phyloP scores from a whole-genome alignment of 257 asterid species.

The Rhazya stricta region DNA sequence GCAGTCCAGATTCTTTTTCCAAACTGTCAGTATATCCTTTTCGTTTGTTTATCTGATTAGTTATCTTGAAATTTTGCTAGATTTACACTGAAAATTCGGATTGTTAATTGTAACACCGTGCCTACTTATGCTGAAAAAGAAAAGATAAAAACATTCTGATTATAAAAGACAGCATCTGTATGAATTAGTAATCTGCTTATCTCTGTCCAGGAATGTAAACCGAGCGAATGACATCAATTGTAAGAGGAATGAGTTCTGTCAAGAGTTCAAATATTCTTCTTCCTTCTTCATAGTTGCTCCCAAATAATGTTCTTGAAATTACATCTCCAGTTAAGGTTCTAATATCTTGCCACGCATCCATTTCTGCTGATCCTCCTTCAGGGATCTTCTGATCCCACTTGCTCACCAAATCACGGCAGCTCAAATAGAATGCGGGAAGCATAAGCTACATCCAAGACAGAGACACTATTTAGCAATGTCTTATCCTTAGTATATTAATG shows the following conservation, averaged over 20 bases:
- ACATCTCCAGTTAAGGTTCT: slow-evolving; percentile 44
- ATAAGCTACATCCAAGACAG: slow-evolving; percentile 26
- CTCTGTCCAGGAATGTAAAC: slow-evolving; percentile 60
- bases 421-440: slow-evolving; percentile 43
- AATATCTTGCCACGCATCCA: slow-evolving; percentile 46
- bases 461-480: not conserved
- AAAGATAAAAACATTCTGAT: not conserved
- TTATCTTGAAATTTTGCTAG: no score
- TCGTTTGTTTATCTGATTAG: no score
- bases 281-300: slow-evolving; percentile 38
- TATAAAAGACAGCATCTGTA: not conserved
- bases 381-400: slow-evolving; percentile 37
- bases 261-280: slow-evolving; percentile 37
- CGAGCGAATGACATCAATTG: slow-evolving; percentile 42
- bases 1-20: no score
- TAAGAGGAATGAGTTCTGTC: slow-evolving; percentile 51
- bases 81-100: not conserved
- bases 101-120: not conserved
- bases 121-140: not conserved
- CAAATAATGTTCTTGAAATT: slow-evolving; percentile 48
- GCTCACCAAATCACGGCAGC: slow-evolving; percentile 40
- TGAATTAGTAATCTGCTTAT: slow-evolving; percentile 15
- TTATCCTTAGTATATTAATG: not conserved
- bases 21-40: no score
- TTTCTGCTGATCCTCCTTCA: slow-evolving; percentile 25